Evolutionary conservation across 2,329 filamentous ascomycete genomes (phyloP).

Genomic region (Colletotrichum nymphaeae): DNA sequence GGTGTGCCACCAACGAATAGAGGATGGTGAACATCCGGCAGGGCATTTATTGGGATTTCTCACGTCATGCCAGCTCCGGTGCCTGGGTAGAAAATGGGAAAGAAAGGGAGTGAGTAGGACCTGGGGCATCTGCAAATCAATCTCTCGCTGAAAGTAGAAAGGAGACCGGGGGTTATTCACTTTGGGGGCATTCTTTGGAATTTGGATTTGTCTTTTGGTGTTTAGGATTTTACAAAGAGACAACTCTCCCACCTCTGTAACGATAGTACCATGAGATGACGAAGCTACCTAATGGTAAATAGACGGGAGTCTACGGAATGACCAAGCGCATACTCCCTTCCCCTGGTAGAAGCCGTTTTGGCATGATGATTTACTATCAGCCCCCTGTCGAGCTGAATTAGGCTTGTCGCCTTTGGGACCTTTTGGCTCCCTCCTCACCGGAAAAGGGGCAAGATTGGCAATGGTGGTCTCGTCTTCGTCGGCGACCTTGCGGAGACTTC

Average conservation of each 20-base stretch:
- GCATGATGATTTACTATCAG: not conserved
- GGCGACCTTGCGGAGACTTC: not conserved
- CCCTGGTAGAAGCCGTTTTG: not conserved
- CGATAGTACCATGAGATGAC: conserved; percentile 32
- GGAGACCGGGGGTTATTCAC: not conserved
- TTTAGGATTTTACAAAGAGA: conserved; percentile 21
- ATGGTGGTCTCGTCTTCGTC: not conserved
- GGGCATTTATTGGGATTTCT: not conserved
- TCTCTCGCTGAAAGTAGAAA: conserved; percentile 1
- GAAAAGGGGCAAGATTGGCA: not conserved
- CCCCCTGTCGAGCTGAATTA: not conserved
- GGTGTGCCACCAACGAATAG: conserved; percentile 30
- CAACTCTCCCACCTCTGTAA: conserved; percentile 31
- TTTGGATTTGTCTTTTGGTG: conserved; percentile 11
- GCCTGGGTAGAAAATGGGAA: not conserved
- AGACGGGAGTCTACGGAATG: conserved; percentile 6
- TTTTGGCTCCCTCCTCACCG: not conserved
- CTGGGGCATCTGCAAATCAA: not conserved
- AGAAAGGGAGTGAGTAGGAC: not conserved
- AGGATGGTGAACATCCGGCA: conserved; percentile 23
- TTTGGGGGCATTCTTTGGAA: not conserved
- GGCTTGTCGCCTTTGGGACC: not conserved
- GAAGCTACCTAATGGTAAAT: conserved; percentile 31
- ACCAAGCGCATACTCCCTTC: too few relatives aligned
- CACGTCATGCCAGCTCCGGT: not conserved